Base-by-base conservation (phyloP, 164 flowering plant genomes). In the Aristolochia contorta region DNA sequence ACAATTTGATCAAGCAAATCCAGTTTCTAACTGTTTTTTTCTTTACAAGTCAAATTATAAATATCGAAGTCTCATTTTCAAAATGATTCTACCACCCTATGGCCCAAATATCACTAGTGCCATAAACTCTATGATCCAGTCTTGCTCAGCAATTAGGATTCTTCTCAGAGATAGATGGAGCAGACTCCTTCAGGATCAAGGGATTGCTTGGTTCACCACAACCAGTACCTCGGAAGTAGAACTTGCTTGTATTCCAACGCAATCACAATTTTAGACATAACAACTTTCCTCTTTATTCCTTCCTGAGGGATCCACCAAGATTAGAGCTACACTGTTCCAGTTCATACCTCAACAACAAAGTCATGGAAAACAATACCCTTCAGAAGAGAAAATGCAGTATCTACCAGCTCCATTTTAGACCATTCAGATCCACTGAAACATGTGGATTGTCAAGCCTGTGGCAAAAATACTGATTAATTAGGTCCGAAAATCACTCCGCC, bases 211-310 rank as follows among this genome's bases (percentile, higher is more conserved):
- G 62, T 88, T 88, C 30, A 90, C 92, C 49, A 91, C 83, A 56
- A 91, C 92, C 47, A 89, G 68, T 32, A 86, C 97, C 83, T 91
- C 86, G 80, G 94, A 88, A 72, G 82, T 73, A 16, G 73, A 57
- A 37, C 86, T 82, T 59, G 97, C 94, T 73, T 88, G 78, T 81
- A 61, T 77, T 86, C 93, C 63, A 88, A 62, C 3, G 94, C 91
- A 1, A 84, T 69, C 0, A 91, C 87, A 69, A 83, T 91, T 54
- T 75, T 80, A 16, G 89, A 77, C 90, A 91, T 86, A 58, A 88
- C 80, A 72, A 88, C 96, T 69, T 86, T 91, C 77, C 96, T 83
- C 57, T 86, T 94, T 93, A 86, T 83, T 20, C 93, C 97, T 61
- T 86, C 43, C 93, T 55, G 0, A 87, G 87, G 64, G 83, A 80